These are phyloP conservation scores for Trichosporon inkin DNA, from an alignment of 1,284 basidiomycete genomes.

Conservation along the genomic window DNA sequence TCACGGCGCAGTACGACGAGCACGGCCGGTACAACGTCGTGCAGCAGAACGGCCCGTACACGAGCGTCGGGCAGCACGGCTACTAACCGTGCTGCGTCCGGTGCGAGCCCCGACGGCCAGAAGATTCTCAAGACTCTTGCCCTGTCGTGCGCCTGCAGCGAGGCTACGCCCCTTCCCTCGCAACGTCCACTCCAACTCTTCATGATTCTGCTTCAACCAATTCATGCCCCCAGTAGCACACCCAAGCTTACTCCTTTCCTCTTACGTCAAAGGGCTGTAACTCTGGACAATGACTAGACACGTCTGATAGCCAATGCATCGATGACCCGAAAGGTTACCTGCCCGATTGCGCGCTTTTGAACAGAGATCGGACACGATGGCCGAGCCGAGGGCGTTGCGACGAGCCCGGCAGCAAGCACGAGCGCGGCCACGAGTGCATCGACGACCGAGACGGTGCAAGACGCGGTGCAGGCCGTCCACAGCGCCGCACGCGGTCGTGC, in stretches of 20 bases:
- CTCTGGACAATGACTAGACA: conserved; percentile 8
- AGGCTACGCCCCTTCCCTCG: not conserved
- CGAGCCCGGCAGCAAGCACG: too few relatives aligned
- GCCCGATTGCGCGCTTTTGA: too few relatives aligned
- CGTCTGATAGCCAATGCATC: conserved; percentile 9
- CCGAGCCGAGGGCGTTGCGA: too few relatives aligned
- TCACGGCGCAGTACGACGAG: conserved; percentile 6
- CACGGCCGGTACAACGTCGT: not conserved
- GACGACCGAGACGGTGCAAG: too few relatives aligned
- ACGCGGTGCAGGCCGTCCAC: too few relatives aligned
- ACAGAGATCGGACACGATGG: too few relatives aligned
- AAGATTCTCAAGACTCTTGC: too few relatives aligned
- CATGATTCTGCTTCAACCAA: not conserved
- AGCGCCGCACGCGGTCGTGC: too few relatives aligned
- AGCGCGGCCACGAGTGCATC: too few relatives aligned
- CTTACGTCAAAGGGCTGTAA: conserved; percentile 6
- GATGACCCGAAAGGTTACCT: not conserved
- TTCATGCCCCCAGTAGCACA: not conserved
- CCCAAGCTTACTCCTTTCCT: not conserved
- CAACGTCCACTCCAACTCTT: not conserved
- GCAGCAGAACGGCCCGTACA: not conserved
- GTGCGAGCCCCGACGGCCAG: too few relatives aligned
- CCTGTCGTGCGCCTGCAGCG: too few relatives aligned
- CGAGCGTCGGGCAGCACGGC: conserved; percentile 10
- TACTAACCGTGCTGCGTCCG: not conserved